phyloP scores from a whole-genome alignment of 306 rosid genomes.

The Vachellia pachyceras region DNA sequence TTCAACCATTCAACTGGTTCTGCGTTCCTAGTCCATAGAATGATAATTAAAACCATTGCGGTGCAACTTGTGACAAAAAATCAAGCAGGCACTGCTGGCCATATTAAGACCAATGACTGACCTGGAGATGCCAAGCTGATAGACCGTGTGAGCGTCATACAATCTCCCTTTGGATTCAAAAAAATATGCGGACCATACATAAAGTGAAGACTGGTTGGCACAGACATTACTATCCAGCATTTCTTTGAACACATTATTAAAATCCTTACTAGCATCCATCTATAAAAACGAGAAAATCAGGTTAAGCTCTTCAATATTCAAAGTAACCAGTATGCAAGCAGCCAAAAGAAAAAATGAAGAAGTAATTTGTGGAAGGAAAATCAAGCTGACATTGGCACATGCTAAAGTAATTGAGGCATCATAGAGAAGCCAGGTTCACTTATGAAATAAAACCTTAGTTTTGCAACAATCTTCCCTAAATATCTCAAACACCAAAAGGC shows the following conservation, averaged over 20 bases:
- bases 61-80: slow-evolving; percentile 26
- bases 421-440: background rate
- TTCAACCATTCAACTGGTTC: slow-evolving; percentile 74
- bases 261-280: slow-evolving; percentile 59
- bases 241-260: slow-evolving; percentile 51
- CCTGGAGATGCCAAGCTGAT: slow-evolving; percentile 77
- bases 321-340: background rate
- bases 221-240: slow-evolving; percentile 60
- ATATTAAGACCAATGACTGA: slow-evolving; percentile 32
- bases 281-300: slow-evolving; percentile 34
- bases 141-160: slow-evolving; percentile 64
- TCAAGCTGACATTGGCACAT: background rate
- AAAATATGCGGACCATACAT: slow-evolving; percentile 17
- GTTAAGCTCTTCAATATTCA: slow-evolving; percentile 10
- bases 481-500: background rate
- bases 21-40: slow-evolving; percentile 67
- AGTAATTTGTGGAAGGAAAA: background rate
- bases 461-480: background rate
- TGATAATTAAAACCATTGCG: slow-evolving; percentile 20
- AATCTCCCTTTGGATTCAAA: slow-evolving; percentile 57
- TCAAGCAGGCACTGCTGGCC: slow-evolving; percentile 23
- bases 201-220: slow-evolving; percentile 44
- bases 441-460: background rate
- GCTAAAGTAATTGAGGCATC: slow-evolving; percentile 5
- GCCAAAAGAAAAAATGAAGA: background rate